Evolutionary conservation across 2,329 filamentous ascomycete genomes (phyloP).

Genomic region (Penicillium sp.): DNA sequence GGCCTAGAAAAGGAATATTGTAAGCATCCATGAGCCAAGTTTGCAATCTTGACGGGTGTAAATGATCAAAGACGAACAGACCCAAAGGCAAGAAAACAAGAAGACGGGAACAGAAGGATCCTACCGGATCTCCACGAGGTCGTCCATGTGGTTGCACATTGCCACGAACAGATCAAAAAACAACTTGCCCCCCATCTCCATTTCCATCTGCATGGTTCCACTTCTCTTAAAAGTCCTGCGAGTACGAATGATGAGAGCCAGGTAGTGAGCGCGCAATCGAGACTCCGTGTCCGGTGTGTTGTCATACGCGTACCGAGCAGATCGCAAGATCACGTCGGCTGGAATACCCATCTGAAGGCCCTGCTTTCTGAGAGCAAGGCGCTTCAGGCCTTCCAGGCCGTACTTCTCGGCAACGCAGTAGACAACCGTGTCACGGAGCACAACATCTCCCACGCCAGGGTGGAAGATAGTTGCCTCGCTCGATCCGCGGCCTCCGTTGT

Average conservation of each 20-base stretch:
- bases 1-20: conserved; percentile 46
- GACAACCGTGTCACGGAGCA: conserved; percentile 90
- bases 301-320: conserved; percentile 92
- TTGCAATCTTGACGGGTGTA: conserved; percentile 19
- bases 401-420: conserved; percentile 93
- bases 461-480: conserved; percentile 81
- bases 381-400: conserved; percentile 90
- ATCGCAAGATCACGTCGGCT: conserved; percentile 87
- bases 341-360: conserved; percentile 92
- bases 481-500: conserved; percentile 64
- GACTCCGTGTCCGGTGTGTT: conserved; percentile 94
- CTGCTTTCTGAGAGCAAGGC: conserved; percentile 90
- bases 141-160: conserved; percentile 97
- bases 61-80: conserved; percentile 24
- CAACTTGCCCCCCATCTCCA: conserved; percentile 92
- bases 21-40: conserved; percentile 26
- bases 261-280: conserved; percentile 92
- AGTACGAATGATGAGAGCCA: conserved; percentile 95
- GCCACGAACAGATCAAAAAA: conserved; percentile 99
- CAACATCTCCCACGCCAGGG: conserved; percentile 72
- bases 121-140: conserved; percentile 85
- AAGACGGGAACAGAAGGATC: conserved; percentile 45
- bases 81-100: conserved; percentile 20
- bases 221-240: conserved; percentile 97
- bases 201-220: conserved; percentile 98